Evolutionary conservation across 2,329 filamentous ascomycete genomes (phyloP).

Genomic region (Penicillium fuscoglaucum): DNA sequence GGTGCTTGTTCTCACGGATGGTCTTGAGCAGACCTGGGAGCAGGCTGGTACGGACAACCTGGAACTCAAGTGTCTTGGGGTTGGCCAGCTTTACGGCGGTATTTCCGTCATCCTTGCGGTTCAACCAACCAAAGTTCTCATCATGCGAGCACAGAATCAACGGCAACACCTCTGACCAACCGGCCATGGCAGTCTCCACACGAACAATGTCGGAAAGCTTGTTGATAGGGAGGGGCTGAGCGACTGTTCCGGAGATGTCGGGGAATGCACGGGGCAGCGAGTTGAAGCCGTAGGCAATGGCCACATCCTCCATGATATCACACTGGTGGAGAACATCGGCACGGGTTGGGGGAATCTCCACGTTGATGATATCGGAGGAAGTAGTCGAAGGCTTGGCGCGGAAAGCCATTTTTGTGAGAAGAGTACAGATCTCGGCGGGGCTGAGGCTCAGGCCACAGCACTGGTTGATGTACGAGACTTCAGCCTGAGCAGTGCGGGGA

Average conservation of each 20-base stretch:
- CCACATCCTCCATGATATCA: constrained; percentile 98
- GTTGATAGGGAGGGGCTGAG: constrained; percentile 85
- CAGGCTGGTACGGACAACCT: constrained; percentile 84
- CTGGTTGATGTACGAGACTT: constrained; percentile 89
- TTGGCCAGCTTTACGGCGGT: constrained; percentile 84
- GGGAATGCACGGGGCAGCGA: constrained; percentile 84
- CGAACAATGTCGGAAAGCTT: constrained; percentile 92
- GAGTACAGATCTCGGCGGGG: constrained; percentile 71
- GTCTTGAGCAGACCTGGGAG: constrained; percentile 90
- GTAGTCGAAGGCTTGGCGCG: constrained; percentile 71
- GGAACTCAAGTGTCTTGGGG: constrained; percentile 90
- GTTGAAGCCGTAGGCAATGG: constrained; percentile 97
- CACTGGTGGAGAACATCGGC: constrained; percentile 95
- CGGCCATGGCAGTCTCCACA: constrained; percentile 84
- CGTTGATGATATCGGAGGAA: constrained; percentile 70
- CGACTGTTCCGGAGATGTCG: constrained; percentile 81
- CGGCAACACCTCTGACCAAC: constrained; percentile 95
- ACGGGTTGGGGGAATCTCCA: constrained; percentile 82
- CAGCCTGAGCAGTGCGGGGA: constrained; percentile 75
- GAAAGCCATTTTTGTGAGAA: constrained; percentile 87
- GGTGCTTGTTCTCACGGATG: constrained; percentile 87
- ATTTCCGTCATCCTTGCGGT: constrained; percentile 81
- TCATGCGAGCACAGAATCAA: constrained; percentile 96
- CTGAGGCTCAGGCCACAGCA: constrained; percentile 81
- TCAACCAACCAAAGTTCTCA: constrained; percentile 96